A percentile compares a stretch with the other conserved stretches of the same genome.
These are phyloP conservation scores for Hymenoscyphus linearis DNA, from an alignment of 2,329 filamentous ascomycete genomes.

Conservation along the genomic window DNA sequence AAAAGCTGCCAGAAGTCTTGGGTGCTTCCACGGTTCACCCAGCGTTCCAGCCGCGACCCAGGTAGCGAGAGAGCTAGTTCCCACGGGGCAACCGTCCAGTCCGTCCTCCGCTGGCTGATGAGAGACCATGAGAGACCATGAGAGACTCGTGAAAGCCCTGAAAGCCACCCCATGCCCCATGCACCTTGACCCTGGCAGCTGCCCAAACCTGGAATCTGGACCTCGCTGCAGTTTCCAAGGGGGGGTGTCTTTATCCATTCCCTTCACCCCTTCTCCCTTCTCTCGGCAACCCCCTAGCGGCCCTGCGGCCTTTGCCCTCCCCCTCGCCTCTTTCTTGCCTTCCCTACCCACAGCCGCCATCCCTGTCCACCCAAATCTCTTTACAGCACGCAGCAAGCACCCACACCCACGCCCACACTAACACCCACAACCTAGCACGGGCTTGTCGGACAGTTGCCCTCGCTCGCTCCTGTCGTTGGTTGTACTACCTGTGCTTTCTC, in stretches of 20 bases:
- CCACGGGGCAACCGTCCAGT: background rate
- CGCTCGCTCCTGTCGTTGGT: background rate
- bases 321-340: background rate
- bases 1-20: background rate
- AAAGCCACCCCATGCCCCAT: background rate
- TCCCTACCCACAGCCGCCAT: background rate
- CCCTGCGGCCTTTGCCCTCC: background rate
- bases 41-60: background rate
- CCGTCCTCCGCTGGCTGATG: background rate
- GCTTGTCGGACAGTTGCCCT: too few species aligned
- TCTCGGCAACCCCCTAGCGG: background rate
- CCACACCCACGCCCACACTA: too few species aligned
- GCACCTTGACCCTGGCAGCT: background rate
- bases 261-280: background rate
- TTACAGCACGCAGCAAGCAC: too few species aligned
- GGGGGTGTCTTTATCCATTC: background rate
- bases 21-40: background rate
- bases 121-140: too few species aligned
- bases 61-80: too few species aligned
- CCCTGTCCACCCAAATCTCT: background rate
- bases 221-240: background rate
- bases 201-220: background rate
- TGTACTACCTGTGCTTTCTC: background rate
- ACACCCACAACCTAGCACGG: too few species aligned
- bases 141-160: background rate